These are phyloP conservation scores for Brachypodium distachyon DNA, from an alignment of 202 grass and related monocot species.

Conservation along the genomic window DNA sequence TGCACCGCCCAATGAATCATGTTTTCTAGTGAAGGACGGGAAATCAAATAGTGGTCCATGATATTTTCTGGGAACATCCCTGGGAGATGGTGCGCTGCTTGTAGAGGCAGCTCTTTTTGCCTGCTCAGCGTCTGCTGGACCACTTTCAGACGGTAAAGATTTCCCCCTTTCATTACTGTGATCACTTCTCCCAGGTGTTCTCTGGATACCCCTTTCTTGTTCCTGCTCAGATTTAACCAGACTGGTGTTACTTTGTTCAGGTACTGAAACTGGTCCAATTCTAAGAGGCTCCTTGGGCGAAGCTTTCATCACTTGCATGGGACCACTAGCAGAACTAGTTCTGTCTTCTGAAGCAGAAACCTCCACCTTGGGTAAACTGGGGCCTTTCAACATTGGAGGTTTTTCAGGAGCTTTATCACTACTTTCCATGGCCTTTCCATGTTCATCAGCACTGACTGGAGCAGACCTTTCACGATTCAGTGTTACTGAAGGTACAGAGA, in stretches of 20 bases:
- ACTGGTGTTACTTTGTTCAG: slow-evolving; percentile 39
- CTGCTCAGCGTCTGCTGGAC: slow-evolving; percentile 44
- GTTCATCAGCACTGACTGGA: slow-evolving; percentile 33
- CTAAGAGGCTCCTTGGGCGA: slow-evolving; percentile 54
- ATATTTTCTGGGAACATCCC: slow-evolving; percentile 80
- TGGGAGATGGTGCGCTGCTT: slow-evolving; percentile 40
- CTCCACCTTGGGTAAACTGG: slow-evolving; percentile 60
- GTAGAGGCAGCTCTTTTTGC: slow-evolving; percentile 53
- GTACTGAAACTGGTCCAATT: slow-evolving; percentile 40
- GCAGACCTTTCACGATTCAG: slow-evolving; percentile 21
- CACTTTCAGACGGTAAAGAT: slow-evolving; percentile 55
- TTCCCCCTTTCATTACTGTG: slow-evolving; percentile 65
- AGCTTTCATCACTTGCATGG: slow-evolving; percentile 34
- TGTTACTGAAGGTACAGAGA: slow-evolving; percentile 17
- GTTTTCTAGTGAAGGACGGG: slow-evolving; percentile 87
- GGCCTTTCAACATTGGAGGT: slow-evolving; percentile 28
- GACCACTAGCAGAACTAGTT: slow-evolving; percentile 31
- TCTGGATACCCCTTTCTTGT: slow-evolving; percentile 53
- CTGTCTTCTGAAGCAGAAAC: slow-evolving; percentile 49
- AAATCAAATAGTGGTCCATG: slow-evolving; percentile 97
- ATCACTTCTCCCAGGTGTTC: slow-evolving; percentile 49
- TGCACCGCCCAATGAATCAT: slow-evolving; percentile 61
- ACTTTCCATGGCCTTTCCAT: slow-evolving; percentile 36
- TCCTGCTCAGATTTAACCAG: slow-evolving; percentile 89
- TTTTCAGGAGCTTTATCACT: slow-evolving; percentile 46